Percentiles rank a stretch among this genome's conserved stretches.
phyloP scores from a whole-genome alignment of 139 green algal species.

The Deuterostichococcus epilithicus region DNA sequence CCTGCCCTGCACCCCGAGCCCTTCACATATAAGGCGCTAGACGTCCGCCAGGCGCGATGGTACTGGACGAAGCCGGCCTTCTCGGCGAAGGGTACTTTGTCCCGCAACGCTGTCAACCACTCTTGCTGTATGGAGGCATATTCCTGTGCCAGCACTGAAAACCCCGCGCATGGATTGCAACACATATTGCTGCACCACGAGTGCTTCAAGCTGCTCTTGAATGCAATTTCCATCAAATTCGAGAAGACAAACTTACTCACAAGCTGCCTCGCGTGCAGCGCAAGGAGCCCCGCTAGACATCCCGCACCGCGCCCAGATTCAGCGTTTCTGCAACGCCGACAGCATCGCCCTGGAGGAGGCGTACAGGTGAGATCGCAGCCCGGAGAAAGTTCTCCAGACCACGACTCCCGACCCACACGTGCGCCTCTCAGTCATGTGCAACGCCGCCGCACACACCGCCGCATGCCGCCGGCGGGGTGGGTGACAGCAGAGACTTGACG shows the following conservation, averaged over 20 bases:
- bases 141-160: no score
- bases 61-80: slow-evolving; percentile 27
- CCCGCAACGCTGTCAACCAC: no score
- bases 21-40: slow-evolving; percentile 22
- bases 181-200: not conserved
- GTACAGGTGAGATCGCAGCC: slow-evolving; percentile 17
- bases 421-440: no score
- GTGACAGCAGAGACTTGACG: not conserved
- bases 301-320: slow-evolving; percentile 32
- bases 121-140: no score
- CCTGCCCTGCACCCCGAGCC: not conserved
- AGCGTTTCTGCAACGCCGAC: slow-evolving; percentile 41
- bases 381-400: no score
- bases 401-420: not conserved
- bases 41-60: slow-evolving; percentile 20
- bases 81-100: slow-evolving; percentile 12
- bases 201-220: no score
- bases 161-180: not conserved
- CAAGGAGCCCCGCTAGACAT: slow-evolving; percentile 25
- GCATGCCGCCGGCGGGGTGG: no score
- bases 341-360: slow-evolving; percentile 23
- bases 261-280: no score
- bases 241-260: no score
- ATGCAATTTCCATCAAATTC: no score
- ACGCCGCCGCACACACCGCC: no score